These are phyloP conservation scores for Candida oleophila DNA, from an alignment of 805 yeast species.

Conservation along the genomic window DNA sequence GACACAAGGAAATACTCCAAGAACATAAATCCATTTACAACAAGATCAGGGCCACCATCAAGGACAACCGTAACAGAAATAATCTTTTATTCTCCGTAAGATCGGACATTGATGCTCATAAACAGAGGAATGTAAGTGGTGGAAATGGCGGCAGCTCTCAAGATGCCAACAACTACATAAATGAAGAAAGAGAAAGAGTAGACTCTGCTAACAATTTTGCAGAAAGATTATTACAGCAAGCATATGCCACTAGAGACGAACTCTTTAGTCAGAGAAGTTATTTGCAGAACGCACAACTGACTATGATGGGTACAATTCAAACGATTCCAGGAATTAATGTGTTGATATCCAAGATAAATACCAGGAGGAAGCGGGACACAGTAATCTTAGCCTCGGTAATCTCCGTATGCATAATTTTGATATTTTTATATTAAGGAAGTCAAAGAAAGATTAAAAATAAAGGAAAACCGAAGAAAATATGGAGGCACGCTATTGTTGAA, in stretches of 20 bases:
- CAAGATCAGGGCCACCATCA: conserved; percentile 56
- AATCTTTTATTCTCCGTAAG: conserved; percentile 76
- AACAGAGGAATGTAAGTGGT: conserved; percentile 32
- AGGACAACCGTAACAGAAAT: conserved; percentile 73
- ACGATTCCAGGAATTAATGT: conserved; percentile 81
- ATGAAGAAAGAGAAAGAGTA: conserved; percentile 72
- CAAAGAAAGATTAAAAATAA: too few species aligned
- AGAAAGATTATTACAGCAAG: conserved; percentile 79
- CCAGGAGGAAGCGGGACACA: conserved; percentile 86
- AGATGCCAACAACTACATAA: conserved; percentile 68
- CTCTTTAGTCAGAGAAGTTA: conserved; percentile 67
- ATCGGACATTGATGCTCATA: conserved; percentile 72
- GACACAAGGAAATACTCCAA: conserved; percentile 73
- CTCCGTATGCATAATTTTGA: conserved; percentile 65
- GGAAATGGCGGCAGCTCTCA: conserved; percentile 11
- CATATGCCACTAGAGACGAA: conserved; percentile 87
- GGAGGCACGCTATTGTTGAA: too few species aligned
- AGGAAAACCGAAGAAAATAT: too few species aligned
- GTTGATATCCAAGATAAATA: conserved; percentile 74
- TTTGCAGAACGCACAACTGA: conserved; percentile 61
- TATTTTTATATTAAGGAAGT: conserved; percentile 43
- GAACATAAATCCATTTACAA: conserved; percentile 67
- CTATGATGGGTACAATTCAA: conserved; percentile 59
- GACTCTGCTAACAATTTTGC: conserved; percentile 73
- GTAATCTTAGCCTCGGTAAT: conserved; percentile 77